Percentiles rank a stretch among this genome's conserved stretches.
Evolutionary conservation across 257 asterid genomes (phyloP).

Genomic region (Fraxinus pennsylvanica): DNA sequence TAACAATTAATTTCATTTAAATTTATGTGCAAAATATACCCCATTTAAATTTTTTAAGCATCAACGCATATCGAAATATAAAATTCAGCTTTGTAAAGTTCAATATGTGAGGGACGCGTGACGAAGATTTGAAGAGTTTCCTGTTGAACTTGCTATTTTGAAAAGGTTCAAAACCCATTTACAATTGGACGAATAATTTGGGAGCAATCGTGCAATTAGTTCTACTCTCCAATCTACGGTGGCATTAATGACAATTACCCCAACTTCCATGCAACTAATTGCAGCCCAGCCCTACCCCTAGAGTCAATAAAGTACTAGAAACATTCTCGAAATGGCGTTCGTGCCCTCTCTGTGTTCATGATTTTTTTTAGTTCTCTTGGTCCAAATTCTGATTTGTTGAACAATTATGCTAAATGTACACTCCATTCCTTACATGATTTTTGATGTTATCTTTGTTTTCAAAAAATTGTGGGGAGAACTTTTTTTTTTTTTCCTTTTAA

Average conservation of each 20-base stretch:
- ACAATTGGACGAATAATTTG: neutral
- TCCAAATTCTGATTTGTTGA: neutral
- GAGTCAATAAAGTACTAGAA: neutral
- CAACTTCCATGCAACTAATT: neutral
- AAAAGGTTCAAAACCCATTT: neutral
- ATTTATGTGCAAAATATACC: too few relatives aligned
- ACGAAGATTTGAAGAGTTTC: too few relatives aligned
- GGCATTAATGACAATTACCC: constrained; percentile 24
- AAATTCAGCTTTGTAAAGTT: too few relatives aligned
- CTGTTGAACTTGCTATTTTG: too few relatives aligned
- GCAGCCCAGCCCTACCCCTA: neutral
- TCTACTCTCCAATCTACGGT: neutral
- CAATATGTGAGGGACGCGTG: too few relatives aligned
- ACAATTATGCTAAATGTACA: too few relatives aligned
- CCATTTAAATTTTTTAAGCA: too few relatives aligned
- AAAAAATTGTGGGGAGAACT: too few relatives aligned
- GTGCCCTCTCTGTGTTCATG: neutral
- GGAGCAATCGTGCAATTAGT: neutral
- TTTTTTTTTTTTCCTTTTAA: too few relatives aligned
- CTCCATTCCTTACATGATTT: too few relatives aligned
- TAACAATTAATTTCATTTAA: constrained; percentile 29
- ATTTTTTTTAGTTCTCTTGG: neutral
- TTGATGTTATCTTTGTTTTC: too few relatives aligned
- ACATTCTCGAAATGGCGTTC: neutral
- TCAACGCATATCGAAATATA: too few relatives aligned